phyloP scores from a whole-genome alignment of 257 asterid species.

The Gentiana macrophylla region DNA sequence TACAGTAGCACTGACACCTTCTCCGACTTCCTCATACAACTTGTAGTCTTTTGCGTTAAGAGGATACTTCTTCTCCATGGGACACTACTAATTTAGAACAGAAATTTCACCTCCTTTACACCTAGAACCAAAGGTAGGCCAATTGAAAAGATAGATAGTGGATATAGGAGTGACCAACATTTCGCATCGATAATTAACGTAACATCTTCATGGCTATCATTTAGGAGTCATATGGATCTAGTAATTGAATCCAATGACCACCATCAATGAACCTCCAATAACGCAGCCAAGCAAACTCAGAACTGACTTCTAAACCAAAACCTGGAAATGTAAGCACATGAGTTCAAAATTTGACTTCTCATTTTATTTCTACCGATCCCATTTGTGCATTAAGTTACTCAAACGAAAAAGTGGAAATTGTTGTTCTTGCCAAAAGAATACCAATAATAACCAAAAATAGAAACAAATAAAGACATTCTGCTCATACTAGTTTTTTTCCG shows the following conservation, averaged over 20 bases:
- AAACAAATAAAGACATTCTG: too few species aligned
- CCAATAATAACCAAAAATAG: too few species aligned
- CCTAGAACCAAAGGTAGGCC: constrained; percentile 16
- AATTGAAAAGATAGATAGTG: constrained; percentile 12
- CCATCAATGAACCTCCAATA: neutral
- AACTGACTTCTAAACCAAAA: neutral
- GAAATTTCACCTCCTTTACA: constrained; percentile 12
- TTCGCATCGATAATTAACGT: neutral
- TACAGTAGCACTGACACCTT: constrained; percentile 97
- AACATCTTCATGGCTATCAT: too few species aligned
- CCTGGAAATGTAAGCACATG: neutral
- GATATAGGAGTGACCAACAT: constrained; percentile 14
- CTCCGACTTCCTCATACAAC: constrained; percentile 89
- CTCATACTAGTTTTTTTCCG: too few species aligned
- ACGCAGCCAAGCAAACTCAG: constrained; percentile 1
- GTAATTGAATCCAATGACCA: neutral
- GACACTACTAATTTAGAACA: constrained; percentile 21
- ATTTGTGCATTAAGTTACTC: too few species aligned
- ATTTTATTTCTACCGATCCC: too few species aligned
- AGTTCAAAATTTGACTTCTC: neutral
- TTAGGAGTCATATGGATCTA: constrained; percentile 4
- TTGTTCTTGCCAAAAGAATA: too few species aligned
- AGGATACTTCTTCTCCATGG: constrained; percentile 67
- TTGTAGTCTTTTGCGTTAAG: constrained; percentile 60
- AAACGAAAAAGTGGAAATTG: too few species aligned